Percentiles rank a stretch among this genome's conserved stretches.
phyloP scores from a whole-genome alignment of 768 basidiomycete genomes.

The Trametes cubensis region DNA sequence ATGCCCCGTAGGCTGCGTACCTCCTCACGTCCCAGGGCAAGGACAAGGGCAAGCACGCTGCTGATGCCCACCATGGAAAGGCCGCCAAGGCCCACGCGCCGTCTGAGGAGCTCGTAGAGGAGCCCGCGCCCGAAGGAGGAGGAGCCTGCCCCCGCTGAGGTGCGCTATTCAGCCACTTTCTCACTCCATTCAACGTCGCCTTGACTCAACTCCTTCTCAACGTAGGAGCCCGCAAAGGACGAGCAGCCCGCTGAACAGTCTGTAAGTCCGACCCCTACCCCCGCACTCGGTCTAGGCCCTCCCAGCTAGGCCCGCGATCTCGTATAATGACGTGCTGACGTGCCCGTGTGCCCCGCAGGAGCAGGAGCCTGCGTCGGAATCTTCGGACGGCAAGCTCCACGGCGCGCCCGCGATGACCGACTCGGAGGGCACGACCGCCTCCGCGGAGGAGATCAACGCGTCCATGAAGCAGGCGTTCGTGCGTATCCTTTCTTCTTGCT shows the following conservation, averaged over 20 bases:
- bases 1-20: constrained; percentile 8
- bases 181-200: neutral
- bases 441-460: constrained; percentile 31
- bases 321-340: neutral
- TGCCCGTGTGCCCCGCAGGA: neutral
- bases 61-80: constrained; percentile 9
- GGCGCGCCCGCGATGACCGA: constrained; percentile 26
- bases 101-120: constrained; percentile 1
- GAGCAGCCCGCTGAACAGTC: constrained; percentile 19
- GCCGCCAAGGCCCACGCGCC: constrained; percentile 11
- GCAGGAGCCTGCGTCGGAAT: neutral
- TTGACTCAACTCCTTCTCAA: neutral
- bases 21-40: constrained; percentile 17
- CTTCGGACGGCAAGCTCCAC: constrained; percentile 13
- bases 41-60: constrained; percentile 16
- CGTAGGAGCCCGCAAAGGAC: constrained; percentile 21
- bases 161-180: neutral
- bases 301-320: neutral
- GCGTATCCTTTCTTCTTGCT: constrained; percentile 4
- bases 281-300: constrained; percentile 2
- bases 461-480: constrained; percentile 31
- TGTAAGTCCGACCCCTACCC: neutral
- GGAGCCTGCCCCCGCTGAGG: constrained; percentile 9
- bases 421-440: constrained; percentile 31
- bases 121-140: neutral